phyloP scores from a whole-genome alignment of 108 stramenopile species.

The Skeletonema costatum region DNA sequence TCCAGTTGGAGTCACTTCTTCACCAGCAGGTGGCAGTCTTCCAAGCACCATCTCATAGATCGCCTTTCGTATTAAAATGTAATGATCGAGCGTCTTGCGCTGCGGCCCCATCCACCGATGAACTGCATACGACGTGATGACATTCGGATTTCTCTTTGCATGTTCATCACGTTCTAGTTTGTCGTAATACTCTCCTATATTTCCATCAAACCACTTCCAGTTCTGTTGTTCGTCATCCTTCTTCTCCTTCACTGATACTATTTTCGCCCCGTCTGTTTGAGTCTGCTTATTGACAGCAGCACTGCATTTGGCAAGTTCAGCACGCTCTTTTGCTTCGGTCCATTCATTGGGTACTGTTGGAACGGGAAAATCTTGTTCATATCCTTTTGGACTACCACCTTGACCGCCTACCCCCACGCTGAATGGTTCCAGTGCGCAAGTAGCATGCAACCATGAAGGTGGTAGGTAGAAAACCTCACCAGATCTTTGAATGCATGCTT shows the following conservation, averaged over 20 bases:
- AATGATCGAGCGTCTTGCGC: conserved; percentile 45
- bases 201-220: conserved; percentile 61
- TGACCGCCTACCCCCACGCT: conserved; percentile 53
- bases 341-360: not conserved
- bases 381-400: conserved; percentile 23
- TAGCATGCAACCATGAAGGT: conserved; percentile 54
- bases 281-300: not conserved
- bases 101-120: conserved; percentile 63
- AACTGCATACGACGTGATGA: conserved; percentile 50
- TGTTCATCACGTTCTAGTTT: conserved; percentile 49
- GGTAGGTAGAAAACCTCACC: conserved; percentile 56
- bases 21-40: not conserved
- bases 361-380: conserved; percentile 38
- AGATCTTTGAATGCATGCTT: conserved; percentile 32
- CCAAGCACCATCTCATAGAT: conserved; percentile 15
- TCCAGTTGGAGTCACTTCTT: not conserved
- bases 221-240: conserved; percentile 13
- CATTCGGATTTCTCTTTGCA: conserved; percentile 42
- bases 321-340: not conserved
- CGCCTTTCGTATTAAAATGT: conserved; percentile 30
- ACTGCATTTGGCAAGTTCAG: not conserved
- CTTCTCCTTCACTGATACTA: not conserved
- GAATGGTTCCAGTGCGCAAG: conserved; percentile 57
- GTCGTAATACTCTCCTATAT: conserved; percentile 62
- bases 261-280: not conserved